Evolutionary conservation across 2,329 filamentous ascomycete species (phyloP).

Genomic region (Fusarium euwallaceae): DNA sequence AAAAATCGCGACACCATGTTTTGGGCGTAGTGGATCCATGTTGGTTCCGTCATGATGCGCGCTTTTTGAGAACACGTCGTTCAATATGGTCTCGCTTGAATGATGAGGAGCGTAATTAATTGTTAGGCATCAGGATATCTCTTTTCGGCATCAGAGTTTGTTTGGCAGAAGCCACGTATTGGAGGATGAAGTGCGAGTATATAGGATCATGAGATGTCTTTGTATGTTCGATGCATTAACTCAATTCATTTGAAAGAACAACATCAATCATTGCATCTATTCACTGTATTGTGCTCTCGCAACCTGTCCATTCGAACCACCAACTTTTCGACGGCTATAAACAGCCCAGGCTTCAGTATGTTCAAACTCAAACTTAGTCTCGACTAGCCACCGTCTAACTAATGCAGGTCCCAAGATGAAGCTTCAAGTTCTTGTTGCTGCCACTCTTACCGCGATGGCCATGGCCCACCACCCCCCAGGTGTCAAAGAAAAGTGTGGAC

Average conservation of each 20-base stretch:
- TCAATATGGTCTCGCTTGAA: neutral
- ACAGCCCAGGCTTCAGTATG: neutral
- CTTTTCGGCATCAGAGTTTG: neutral
- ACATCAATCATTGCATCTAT: neutral
- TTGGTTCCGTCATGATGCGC: neutral
- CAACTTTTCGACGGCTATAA: neutral
- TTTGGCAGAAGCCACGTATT: neutral
- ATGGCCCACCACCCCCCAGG: slow-evolving; percentile 3
- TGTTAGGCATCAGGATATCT: neutral
- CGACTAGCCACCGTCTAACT: too few relatives aligned
- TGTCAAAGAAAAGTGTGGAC: slow-evolving; percentile 24
- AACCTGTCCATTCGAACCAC: neutral
- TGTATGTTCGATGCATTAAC: neutral
- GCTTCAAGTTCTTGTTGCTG: neutral
- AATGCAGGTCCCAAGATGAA: neutral
- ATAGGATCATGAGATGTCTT: neutral
- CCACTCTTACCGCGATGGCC: neutral
- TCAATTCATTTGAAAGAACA: neutral
- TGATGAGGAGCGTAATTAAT: neutral
- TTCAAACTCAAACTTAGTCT: neutral
- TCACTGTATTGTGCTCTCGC: neutral
- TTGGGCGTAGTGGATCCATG: neutral
- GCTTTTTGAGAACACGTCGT: neutral
- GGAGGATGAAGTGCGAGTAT: neutral
- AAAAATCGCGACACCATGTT: neutral